Conservation (phyloP, 2,329 filamentous ascomycete genomes). For the Hymenoscyphus scutula region DNA sequence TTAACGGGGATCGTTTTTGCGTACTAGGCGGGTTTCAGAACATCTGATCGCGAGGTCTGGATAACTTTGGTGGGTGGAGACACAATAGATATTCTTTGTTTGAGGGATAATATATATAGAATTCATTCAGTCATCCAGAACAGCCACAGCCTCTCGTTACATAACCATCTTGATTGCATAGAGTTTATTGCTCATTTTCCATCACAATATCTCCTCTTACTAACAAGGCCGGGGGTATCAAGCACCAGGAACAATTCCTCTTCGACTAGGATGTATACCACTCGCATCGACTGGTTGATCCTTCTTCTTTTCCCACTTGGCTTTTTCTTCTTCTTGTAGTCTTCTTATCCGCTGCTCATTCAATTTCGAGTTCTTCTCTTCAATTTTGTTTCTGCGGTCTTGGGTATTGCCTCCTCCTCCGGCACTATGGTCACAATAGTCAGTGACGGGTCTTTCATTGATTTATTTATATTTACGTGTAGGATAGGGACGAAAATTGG, state of each 20-base stretch:
- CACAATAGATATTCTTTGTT: too few relatives aligned
- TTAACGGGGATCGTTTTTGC: too few relatives aligned
- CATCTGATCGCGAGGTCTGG: too few relatives aligned
- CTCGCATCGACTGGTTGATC: conserved; percentile 27
- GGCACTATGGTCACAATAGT: conserved; percentile 50
- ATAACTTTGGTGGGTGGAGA: too few relatives aligned
- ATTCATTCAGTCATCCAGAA: too few relatives aligned
- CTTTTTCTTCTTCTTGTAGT: conserved; percentile 32
- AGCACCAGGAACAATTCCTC: conserved; percentile 25
- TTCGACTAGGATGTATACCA: conserved; percentile 34
- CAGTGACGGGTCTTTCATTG: conserved; percentile 1
- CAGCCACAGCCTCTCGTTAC: too few relatives aligned
- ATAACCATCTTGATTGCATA: not conserved
- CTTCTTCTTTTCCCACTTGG: conserved; percentile 24
- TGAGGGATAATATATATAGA: too few relatives aligned
- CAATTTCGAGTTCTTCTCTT: conserved; percentile 81
- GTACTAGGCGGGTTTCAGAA: too few relatives aligned
- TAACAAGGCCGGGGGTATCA: not conserved
- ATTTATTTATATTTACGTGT: not conserved
- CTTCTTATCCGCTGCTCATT: conserved; percentile 50
- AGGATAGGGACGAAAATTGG: not conserved
- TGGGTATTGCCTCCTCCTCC: conserved; percentile 81
- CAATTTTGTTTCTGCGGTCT: conserved; percentile 71
- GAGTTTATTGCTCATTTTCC: not conserved
- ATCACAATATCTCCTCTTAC: not conserved